Evolutionary conservation across 805 yeast species (phyloP).

Genomic region (Candida coleopterorum): DNA sequence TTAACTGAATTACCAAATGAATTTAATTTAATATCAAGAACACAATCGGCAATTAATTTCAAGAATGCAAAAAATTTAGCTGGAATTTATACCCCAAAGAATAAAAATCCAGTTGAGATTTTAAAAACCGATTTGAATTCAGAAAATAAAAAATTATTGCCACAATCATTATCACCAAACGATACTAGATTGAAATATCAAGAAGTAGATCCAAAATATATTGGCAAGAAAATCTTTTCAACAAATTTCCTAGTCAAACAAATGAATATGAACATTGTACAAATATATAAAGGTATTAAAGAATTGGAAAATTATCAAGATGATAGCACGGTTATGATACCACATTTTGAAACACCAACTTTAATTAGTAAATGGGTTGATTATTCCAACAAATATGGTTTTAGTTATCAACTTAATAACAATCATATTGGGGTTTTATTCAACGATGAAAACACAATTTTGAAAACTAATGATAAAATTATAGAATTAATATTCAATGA

Average conservation of each 20-base stretch:
- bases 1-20: constrained; percentile 59
- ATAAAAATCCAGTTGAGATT: constrained; percentile 64
- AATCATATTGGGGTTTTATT: constrained; percentile 89
- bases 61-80: constrained; percentile 58
- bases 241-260: constrained; percentile 28
- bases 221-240: constrained; percentile 31
- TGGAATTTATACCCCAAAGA: constrained; percentile 52
- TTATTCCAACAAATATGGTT: constrained; percentile 91
- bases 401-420: constrained; percentile 86
- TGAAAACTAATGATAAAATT: constrained; percentile 64
- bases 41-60: constrained; percentile 65
- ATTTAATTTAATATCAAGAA: constrained; percentile 47
- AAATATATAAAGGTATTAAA: constrained; percentile 36
- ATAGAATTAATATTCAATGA: constrained; percentile 52
- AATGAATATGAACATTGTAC: constrained; percentile 32
- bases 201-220: constrained; percentile 47
- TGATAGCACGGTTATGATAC: constrained; percentile 34
- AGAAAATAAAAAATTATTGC: constrained; percentile 65
- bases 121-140: constrained; percentile 65
- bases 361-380: constrained; percentile 96
- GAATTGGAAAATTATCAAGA: constrained; percentile 37
- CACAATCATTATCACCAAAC: constrained; percentile 89
- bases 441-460: constrained; percentile 77
- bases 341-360: constrained; percentile 53
- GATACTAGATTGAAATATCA: constrained; percentile 84